Percentiles rank a stretch among this genome's conserved stretches.
phyloP scores from a whole-genome alignment of 176 grass and related monocot genomes.

The Alloteropsis semialata region DNA sequence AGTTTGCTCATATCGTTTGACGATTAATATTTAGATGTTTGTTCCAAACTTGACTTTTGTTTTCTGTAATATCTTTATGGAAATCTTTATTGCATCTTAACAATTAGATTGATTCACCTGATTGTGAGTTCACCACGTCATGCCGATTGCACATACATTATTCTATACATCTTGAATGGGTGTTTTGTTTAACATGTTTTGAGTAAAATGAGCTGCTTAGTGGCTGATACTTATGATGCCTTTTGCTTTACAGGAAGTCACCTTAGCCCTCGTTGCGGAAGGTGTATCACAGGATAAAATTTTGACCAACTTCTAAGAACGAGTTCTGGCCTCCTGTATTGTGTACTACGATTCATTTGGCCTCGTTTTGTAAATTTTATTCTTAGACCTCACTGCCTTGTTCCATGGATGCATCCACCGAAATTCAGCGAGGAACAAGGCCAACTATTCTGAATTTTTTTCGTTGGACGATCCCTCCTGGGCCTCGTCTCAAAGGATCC shows the following conservation, averaged over 20 bases:
- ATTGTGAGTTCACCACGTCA: background rate
- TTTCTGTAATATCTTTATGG: background rate
- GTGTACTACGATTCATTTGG: background rate
- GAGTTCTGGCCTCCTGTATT: background rate
- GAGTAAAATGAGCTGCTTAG: background rate
- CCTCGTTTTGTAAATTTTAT: slow-evolving; percentile 9
- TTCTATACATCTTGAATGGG: background rate
- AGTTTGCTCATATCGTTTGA: background rate
- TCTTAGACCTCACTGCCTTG: background rate
- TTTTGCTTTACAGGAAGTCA: slow-evolving; percentile 52
- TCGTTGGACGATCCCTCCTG: background rate
- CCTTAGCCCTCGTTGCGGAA: slow-evolving; percentile 47
- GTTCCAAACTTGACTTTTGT: background rate
- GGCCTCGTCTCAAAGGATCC: no score
- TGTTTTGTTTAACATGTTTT: background rate
- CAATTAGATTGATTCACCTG: background rate
- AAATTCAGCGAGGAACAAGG: background rate
- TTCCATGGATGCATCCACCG: background rate
- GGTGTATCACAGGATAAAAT: slow-evolving; percentile 76
- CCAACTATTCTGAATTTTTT: background rate
- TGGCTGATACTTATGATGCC: background rate
- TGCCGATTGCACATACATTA: background rate
- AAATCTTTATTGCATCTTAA: background rate
- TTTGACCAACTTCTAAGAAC: slow-evolving; percentile 60
- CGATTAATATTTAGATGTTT: background rate